These are phyloP conservation scores for Sporothrix dimorphospora DNA, from an alignment of 2,329 filamentous ascomycete species.

Conservation along the genomic window DNA sequence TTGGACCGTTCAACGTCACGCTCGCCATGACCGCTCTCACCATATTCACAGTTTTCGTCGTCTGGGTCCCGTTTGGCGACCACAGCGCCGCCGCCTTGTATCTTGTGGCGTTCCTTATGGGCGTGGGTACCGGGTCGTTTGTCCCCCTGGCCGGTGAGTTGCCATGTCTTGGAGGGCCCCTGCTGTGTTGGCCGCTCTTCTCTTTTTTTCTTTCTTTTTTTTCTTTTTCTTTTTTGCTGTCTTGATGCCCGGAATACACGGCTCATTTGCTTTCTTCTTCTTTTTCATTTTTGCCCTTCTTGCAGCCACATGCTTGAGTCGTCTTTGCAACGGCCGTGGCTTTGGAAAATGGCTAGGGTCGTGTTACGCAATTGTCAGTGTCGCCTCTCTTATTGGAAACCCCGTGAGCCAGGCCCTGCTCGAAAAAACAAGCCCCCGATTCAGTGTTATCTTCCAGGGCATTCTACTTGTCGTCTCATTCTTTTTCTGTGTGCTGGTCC, in stretches of 20 bases:
- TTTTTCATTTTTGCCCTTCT: background rate
- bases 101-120: slow-evolving; percentile 37
- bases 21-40: slow-evolving; percentile 38
- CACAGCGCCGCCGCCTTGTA: slow-evolving; percentile 35
- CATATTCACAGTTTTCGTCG: slow-evolving; percentile 33
- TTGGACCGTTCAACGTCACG: slow-evolving; percentile 38
- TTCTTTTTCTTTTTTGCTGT: background rate
- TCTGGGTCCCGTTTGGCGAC: slow-evolving; percentile 39
- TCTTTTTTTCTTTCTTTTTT: background rate
- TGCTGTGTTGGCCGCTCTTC: background rate
- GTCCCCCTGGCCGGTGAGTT: slow-evolving; percentile 38
- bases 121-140: slow-evolving; percentile 39
- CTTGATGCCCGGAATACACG: background rate
- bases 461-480: slow-evolving; percentile 35
- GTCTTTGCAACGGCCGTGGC: slow-evolving; percentile 36
- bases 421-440: slow-evolving; percentile 30
- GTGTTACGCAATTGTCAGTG: slow-evolving; percentile 38
- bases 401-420: slow-evolving; percentile 36
- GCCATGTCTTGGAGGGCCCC: background rate
- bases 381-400: slow-evolving; percentile 37
- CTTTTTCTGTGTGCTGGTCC: slow-evolving; percentile 34
- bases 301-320: slow-evolving; percentile 37
- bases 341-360: slow-evolving; percentile 40
- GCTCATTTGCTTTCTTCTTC: background rate
- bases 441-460: slow-evolving; percentile 37